Percentiles rank a stretch among this genome's conserved stretches.
phyloP scores from a whole-genome alignment of 768 basidiomycete species.

The Hericium rajendrae region DNA sequence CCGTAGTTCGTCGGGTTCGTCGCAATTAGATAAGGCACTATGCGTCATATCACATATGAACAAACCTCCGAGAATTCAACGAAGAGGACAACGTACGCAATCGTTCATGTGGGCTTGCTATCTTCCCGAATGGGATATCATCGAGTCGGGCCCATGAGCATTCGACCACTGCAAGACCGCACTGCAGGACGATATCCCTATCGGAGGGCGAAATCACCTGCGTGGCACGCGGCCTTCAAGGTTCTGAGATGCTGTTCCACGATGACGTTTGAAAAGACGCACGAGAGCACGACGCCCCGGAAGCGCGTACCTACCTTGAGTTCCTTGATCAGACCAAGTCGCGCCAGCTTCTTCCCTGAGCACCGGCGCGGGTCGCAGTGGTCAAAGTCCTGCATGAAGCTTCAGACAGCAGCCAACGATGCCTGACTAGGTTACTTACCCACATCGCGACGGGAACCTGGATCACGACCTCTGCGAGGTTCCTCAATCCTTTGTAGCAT shows the following conservation, averaged over 20 bases:
- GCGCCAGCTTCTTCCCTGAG: constrained; percentile 83
- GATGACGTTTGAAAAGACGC: constrained; percentile 21
- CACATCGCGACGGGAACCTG: constrained; percentile 90
- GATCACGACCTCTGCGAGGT: constrained; percentile 15
- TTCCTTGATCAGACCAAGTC: constrained; percentile 76
- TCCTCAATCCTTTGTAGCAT: background rate
- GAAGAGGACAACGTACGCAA: constrained; percentile 45
- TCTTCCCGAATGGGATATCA: constrained; percentile 92
- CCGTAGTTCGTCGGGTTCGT: constrained; percentile 98
- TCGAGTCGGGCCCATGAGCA: constrained; percentile 96
- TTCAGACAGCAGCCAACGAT: background rate
- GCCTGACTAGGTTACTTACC: constrained; percentile 40
- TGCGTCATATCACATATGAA: background rate
- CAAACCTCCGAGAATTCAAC: background rate
- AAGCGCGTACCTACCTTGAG: constrained; percentile 81
- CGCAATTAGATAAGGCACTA: constrained; percentile 92
- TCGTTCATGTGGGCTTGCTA: constrained; percentile 87
- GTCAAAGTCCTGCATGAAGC: constrained; percentile 69
- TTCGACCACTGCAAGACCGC: constrained; percentile 93
- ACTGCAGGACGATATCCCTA: constrained; percentile 59
- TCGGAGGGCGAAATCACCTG: constrained; percentile 76
- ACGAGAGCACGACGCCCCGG: constrained; percentile 92
- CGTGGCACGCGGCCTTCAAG: constrained; percentile 32
- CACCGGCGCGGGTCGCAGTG: constrained; percentile 91
- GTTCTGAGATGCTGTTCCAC: background rate